phyloP scores from a whole-genome alignment of 2,329 filamentous ascomycete species.

The Aspergillus chevalieri region DNA sequence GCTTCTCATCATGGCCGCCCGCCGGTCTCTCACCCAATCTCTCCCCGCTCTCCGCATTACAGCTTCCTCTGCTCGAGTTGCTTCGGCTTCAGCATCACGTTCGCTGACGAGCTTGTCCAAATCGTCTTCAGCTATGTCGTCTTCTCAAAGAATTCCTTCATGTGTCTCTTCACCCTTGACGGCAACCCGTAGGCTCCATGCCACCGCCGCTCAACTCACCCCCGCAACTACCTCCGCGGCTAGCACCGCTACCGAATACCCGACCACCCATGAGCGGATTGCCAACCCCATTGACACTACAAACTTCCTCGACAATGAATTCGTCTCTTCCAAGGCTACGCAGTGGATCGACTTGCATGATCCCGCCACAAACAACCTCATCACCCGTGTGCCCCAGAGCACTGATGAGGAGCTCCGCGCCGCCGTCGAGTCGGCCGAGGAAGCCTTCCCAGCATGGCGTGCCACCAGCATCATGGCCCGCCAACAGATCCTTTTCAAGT shows the following conservation, averaged over 20 bases:
- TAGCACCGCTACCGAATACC: constrained; percentile 48
- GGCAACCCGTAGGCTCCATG: constrained; percentile 41
- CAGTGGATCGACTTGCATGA: constrained; percentile 61
- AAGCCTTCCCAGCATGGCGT: constrained; percentile 58
- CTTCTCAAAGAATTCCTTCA: constrained; percentile 10
- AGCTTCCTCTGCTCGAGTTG: constrained; percentile 16
- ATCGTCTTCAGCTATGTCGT: constrained; percentile 15
- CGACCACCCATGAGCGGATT: constrained; percentile 52
- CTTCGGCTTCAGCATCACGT: constrained; percentile 17
- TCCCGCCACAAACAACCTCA: constrained; percentile 61
- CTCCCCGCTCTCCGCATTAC: constrained; percentile 35
- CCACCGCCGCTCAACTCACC: constrained; percentile 48
- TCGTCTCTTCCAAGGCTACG: constrained; percentile 51
- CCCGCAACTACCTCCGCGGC: constrained; percentile 46
- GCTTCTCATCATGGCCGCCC: constrained; percentile 29
- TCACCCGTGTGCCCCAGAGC: constrained; percentile 59
- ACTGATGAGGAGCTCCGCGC: constrained; percentile 59
- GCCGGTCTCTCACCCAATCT: constrained; percentile 31
- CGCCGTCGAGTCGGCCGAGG: constrained; percentile 56
- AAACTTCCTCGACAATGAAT: constrained; percentile 61
- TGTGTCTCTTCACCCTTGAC: constrained; percentile 17
- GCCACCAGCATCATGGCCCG: constrained; percentile 53
- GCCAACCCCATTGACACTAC: constrained; percentile 51
- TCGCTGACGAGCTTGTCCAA: constrained; percentile 18
- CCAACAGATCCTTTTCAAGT: constrained; percentile 64